Evolutionary conservation across 2,329 filamentous ascomycete species (phyloP), one percentile per base, ranked within the genome.

Genomic region (Fusarium sarcochroum): DNA sequence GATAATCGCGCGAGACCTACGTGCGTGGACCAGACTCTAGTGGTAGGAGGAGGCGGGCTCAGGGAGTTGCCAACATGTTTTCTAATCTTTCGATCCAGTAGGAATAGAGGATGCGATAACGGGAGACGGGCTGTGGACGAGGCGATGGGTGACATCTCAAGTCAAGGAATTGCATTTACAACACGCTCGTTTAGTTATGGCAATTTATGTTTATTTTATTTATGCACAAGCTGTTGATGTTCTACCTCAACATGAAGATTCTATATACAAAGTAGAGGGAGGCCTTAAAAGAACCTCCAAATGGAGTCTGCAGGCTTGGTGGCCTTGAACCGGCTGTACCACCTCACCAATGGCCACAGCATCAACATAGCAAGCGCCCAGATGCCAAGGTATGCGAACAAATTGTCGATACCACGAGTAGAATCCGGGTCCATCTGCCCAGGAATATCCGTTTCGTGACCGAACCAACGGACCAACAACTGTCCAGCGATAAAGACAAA

Each of bases 251-350:
- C 17, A 17, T 17, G 13, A 17, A 23, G 4, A 15, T 20, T 14
- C 7, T 15, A 15, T 23, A 21, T 15, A 21, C 27, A 30, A 21
- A 41, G 18, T 8, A 17, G 56, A 35, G 5, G 15, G 3, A 35
- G 13, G 1, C 8, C 15, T 37, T 75, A 84, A 62, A 84, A 84
- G 63, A 84, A 81, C 7, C 82, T 76, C 82, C 82, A 84, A 13
- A 84, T 70, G 4, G 82, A 84, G 60, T 84, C 80, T 1, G 78
- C 73, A 3, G 76, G 70, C 68, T 78, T 82, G 11, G 71, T 75
- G 57, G 75, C 77, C 75, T 84, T 84, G 60, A 84, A 84, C 0
- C 70, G 69, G 21, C 81, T 75, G 50, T 84, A 84, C 77, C 77
- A 77, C 51, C 73, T 75, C 20, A 81, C 83, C 6, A 80, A 35